phyloP scores from a whole-genome alignment of 2,329 filamentous ascomycete genomes.

The Cladophialophora chaetospira region DNA sequence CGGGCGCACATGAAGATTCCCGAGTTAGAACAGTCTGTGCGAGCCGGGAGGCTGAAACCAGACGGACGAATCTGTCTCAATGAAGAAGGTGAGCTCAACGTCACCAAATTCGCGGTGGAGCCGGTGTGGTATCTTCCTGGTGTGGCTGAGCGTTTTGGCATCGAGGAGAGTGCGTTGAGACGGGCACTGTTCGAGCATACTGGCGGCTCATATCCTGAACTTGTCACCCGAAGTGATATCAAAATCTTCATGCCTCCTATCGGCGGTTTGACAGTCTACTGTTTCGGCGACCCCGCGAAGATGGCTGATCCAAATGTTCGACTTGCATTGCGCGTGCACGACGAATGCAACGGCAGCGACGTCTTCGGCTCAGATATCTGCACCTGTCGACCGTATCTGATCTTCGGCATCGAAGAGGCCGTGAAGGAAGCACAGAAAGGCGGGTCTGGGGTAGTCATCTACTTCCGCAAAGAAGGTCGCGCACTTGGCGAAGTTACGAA shows the following conservation, averaged over 20 bases:
- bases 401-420: slow-evolving; percentile 95
- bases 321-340: slow-evolving; percentile 81
- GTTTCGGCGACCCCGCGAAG: slow-evolving; percentile 91
- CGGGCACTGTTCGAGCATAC: slow-evolving; percentile 92
- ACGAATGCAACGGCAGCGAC: slow-evolving; percentile 93
- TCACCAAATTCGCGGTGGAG: slow-evolving; percentile 96
- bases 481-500: slow-evolving; percentile 95
- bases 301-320: slow-evolving; percentile 83
- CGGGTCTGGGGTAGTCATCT: slow-evolving; percentile 92
- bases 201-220: slow-evolving; percentile 91
- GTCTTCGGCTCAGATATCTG: slow-evolving; percentile 98
- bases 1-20: slow-evolving; percentile 96
- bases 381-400: slow-evolving; percentile 87
- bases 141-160: slow-evolving; percentile 89
- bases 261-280: slow-evolving; percentile 92
- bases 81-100: slow-evolving; percentile 78
- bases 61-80: slow-evolving; percentile 94
- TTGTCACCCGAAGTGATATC: slow-evolving; percentile 92
- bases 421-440: slow-evolving; percentile 96
- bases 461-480: slow-evolving; percentile 96
- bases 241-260: slow-evolving; percentile 96
- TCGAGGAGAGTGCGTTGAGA: slow-evolving; percentile 85
- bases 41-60: slow-evolving; percentile 69
- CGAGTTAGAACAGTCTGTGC: slow-evolving; percentile 87
- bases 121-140: slow-evolving; percentile 87